These are phyloP conservation scores for Arthrinium phaeospermum DNA, from an alignment of 2,329 filamentous ascomycete genomes.

Conservation along the genomic window DNA sequence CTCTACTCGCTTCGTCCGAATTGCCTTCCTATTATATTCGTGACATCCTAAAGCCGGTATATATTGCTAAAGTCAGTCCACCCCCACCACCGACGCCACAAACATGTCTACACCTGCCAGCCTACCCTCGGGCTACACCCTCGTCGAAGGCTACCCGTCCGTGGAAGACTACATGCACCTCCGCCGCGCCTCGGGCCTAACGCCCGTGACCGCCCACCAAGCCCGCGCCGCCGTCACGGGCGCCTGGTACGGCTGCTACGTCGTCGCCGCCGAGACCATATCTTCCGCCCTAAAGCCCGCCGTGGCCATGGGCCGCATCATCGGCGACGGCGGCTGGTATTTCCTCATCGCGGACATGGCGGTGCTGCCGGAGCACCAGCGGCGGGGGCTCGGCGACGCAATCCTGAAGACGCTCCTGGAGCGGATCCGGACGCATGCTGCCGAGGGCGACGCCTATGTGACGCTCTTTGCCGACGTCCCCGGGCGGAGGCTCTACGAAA, in stretches of 20 bases:
- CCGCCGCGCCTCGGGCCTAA: constrained; percentile 43
- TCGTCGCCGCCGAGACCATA: constrained; percentile 42
- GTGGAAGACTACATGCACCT: constrained; percentile 45
- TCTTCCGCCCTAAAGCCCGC: no score
- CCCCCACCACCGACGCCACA: neutral
- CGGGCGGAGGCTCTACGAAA: constrained; percentile 50
- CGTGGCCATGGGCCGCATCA: constrained; percentile 56
- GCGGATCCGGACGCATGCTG: constrained; percentile 46
- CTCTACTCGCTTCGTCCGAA: neutral
- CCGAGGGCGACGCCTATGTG: constrained; percentile 46
- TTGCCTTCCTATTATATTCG: neutral
- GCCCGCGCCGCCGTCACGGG: constrained; percentile 41
- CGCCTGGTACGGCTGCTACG: constrained; percentile 50
- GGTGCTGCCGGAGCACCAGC: constrained; percentile 54
- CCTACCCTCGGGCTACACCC: constrained; percentile 42
- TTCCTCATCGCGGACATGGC: constrained; percentile 57
- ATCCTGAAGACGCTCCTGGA: constrained; percentile 50
- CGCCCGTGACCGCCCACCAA: constrained; percentile 44
- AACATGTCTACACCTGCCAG: constrained; percentile 18
- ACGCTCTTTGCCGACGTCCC: constrained; percentile 51
- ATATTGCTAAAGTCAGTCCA: neutral
- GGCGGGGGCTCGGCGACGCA: constrained; percentile 51
- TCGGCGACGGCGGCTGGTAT: constrained; percentile 58
- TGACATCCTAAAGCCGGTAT: neutral
- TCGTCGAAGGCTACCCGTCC: constrained; percentile 42